These are phyloP conservation scores for Carex pumila DNA, from an alignment of 176 grass and related monocot species.

Conservation along the genomic window DNA sequence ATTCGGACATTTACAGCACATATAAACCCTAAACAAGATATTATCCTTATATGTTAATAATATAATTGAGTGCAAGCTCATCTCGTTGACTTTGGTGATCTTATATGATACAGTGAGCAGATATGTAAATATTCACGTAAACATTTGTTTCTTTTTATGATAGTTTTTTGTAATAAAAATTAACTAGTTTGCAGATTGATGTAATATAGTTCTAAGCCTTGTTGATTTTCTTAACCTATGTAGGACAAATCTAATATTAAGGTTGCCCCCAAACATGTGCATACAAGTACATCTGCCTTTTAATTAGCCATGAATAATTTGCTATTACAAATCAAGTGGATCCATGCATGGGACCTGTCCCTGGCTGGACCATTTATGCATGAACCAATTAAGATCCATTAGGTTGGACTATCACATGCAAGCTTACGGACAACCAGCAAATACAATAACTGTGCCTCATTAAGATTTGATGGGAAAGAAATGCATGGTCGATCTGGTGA, in stretches of 20 bases:
- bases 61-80: neutral
- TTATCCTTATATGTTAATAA: neutral
- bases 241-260: neutral
- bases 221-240: neutral
- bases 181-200: neutral
- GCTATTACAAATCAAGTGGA: neutral
- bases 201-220: neutral
- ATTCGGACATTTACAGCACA: neutral
- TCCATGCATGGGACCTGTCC: neutral
- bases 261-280: neutral
- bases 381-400: neutral
- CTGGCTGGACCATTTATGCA: neutral
- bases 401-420: neutral
- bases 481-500: neutral
- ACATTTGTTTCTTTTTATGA: neutral
- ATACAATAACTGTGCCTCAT: neutral
- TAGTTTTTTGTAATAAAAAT: neutral
- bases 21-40: neutral
- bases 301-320: neutral
- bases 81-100: neutral
- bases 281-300: neutral
- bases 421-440: neutral
- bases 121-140: neutral
- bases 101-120: neutral
- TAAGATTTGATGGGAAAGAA: neutral